Evolutionary conservation across 805 yeast species (phyloP), one percentile per base, ranked within the genome.

Genomic region (Nakazawaea ishiwadae): DNA sequence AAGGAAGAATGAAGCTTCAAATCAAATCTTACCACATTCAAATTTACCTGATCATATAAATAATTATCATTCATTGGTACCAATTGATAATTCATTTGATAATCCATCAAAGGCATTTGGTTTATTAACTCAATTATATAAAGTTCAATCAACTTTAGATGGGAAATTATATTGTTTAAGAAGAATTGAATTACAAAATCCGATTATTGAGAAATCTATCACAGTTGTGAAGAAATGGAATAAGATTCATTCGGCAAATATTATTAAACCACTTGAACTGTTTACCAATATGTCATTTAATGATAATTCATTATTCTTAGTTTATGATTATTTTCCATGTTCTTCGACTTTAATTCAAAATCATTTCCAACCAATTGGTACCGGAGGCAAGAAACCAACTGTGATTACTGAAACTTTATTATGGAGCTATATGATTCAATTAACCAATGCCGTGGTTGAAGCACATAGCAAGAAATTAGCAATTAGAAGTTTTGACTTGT

Each of bases 201-300:
- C 15, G 12, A 52, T 66, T 0, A 75, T 79, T 38, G 86, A 86
- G 46, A 60, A 67, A 37, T 76, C 83, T 20, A 74, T 90, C 49
- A 67, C 70, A 29, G 62, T 72, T 5, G 74, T 85, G 42, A 79
- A 80, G 51, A 69, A 62, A 47, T 91, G 97, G 97, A 74, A 66
- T 44, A 65, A 66, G 11, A 48, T 82, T 17, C 62, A 64, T 6
- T 63, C 66, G 48, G 73, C 87, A 2, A 81, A 82, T 51, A 65
- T 87, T 17, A 85, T 84, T 1, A 69, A 73, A 31, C 63, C 88
- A 5, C 73, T 76, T 32, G 96, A 90, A 56, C 88, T 93, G 5
- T 91, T 93, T 59, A 82, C 96, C 1, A 79, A 91, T 5, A 75
- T 88, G 43, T 83, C 88, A 4, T 93, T 93, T 65, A 91, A 87